Conservation (phyloP, 2,329 filamentous ascomycete genomes). For the Elsinoe ampelina region DNA sequence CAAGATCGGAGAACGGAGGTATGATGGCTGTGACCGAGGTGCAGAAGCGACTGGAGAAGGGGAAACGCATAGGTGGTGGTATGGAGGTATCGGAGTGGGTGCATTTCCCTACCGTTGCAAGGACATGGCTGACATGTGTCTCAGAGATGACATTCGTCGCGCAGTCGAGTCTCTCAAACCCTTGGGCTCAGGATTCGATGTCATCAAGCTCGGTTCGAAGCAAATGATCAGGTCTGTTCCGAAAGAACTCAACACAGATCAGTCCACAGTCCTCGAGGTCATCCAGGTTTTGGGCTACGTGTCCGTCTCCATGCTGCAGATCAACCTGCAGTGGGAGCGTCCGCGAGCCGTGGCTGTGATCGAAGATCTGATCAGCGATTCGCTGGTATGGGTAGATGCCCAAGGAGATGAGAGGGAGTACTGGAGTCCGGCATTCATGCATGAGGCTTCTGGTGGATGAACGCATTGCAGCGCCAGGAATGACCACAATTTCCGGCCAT, state of each 20-base stretch:
- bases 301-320: constrained; percentile 76
- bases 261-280: constrained; percentile 83
- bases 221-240: constrained; percentile 87
- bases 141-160: constrained; percentile 75
- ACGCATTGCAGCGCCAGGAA: background rate
- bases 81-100: constrained; percentile 65
- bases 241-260: constrained; percentile 89
- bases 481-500: background rate
- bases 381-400: constrained; percentile 87
- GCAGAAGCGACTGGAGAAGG: constrained; percentile 61
- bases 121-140: background rate
- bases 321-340: constrained; percentile 77
- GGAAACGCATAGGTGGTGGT: constrained; percentile 66
- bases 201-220: constrained; percentile 73
- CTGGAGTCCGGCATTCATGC: constrained; percentile 75
- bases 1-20: constrained; percentile 82
- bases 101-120: background rate
- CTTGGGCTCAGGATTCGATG: constrained; percentile 77
- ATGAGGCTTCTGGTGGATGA: constrained; percentile 20
- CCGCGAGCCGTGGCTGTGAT: constrained; percentile 81
- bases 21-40: constrained; percentile 79
- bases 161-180: constrained; percentile 82
- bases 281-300: constrained; percentile 85
- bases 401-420: constrained; percentile 85
- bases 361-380: constrained; percentile 79